Evolutionary conservation across 2,329 filamentous ascomycete species (phyloP), one percentile per base, ranked within the genome.

Genomic region (Pseudogymnoascus sp.): DNA sequence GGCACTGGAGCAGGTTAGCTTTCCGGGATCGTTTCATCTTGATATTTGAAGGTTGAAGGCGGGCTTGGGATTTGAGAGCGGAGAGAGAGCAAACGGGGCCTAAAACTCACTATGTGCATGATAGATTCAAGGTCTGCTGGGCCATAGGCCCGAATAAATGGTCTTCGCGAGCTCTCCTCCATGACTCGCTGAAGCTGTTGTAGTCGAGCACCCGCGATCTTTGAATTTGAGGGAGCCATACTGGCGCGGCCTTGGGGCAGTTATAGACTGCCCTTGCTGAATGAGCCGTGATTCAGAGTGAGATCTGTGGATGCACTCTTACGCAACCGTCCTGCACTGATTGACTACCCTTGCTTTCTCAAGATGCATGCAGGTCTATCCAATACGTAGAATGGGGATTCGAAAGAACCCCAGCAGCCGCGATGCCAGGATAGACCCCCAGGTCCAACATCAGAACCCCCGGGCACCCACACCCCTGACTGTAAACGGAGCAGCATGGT

Each of bases 301-400:
- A 56, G 50, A 33, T 56, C 29, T 10, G 50, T 56, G 16, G 11
- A 33, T 56, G 26, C 50, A 33, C 29, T 56, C 50, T 56, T 56
- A 56, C 50, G 50, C 50, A 56, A 56, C 50, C 50, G n/a, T 56
- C 26, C 50, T 56, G 50, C 50, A 56, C 50, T 56, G 26, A 56
- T 56, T 33, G 2, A 33, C 29, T 19, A 56, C 50, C 50, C 50
- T 56, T 56, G 50, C 50, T 56, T 56, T 56, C 29, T 56, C 29
- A 19, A 13, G 50, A 33, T 56, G 29, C 50, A 56, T 56, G 50
- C 16, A 56, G 6, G 50, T 56, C 29, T 33, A 11, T 35, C 29
- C 29, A 56, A 35, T 33, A 29, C 29, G 29, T 56, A 10, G 29
- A 56, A 56, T 35, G 50, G 29, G 50, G 50, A 56, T 56, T 56